phyloP scores from a whole-genome alignment of 805 yeast genomes.

The Clavispora carvajalis region DNA sequence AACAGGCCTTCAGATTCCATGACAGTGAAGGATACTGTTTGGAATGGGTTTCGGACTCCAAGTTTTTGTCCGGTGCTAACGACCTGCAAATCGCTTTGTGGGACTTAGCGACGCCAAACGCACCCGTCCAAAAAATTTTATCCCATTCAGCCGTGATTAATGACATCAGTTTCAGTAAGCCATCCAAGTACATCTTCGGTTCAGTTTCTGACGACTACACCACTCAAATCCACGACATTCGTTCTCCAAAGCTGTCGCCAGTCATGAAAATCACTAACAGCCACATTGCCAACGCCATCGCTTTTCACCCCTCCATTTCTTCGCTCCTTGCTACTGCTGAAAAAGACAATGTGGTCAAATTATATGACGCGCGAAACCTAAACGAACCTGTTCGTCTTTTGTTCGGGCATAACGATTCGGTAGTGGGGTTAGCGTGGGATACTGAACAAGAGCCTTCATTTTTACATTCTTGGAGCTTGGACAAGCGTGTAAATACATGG shows the following conservation, averaged over 20 bases:
- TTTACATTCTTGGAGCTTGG: constrained; percentile 56
- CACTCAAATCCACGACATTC: constrained; percentile 56
- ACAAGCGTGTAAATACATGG: constrained; percentile 72
- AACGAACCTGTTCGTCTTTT: constrained; percentile 55
- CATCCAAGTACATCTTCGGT: constrained; percentile 47
- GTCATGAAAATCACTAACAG: constrained; percentile 41
- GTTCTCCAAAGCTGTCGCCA: constrained; percentile 33
- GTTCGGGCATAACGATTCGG: constrained; percentile 54
- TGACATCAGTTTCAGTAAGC: constrained; percentile 56
- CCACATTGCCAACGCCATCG: constrained; percentile 63
- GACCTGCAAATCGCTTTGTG: constrained; percentile 68
- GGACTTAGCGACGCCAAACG: constrained; percentile 44
- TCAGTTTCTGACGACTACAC: constrained; percentile 67
- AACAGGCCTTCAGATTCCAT: constrained; percentile 47
- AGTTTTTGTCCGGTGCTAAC: constrained; percentile 58
- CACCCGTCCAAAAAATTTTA: constrained; percentile 46
- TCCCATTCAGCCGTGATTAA: constrained; percentile 57
- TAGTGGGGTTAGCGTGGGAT: constrained; percentile 43
- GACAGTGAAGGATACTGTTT: constrained; percentile 63
- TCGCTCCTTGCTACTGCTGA: constrained; percentile 71
- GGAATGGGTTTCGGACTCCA: constrained; percentile 53
- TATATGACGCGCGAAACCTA: constrained; percentile 72
- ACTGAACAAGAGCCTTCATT: constrained; percentile 43
- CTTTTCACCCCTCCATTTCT: constrained; percentile 53
- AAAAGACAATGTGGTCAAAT: constrained; percentile 64